Evolutionary conservation across 208 protist species (phyloP), one percentile per base, ranked within the genome.

Genomic region (Trypanosoma mega): DNA sequence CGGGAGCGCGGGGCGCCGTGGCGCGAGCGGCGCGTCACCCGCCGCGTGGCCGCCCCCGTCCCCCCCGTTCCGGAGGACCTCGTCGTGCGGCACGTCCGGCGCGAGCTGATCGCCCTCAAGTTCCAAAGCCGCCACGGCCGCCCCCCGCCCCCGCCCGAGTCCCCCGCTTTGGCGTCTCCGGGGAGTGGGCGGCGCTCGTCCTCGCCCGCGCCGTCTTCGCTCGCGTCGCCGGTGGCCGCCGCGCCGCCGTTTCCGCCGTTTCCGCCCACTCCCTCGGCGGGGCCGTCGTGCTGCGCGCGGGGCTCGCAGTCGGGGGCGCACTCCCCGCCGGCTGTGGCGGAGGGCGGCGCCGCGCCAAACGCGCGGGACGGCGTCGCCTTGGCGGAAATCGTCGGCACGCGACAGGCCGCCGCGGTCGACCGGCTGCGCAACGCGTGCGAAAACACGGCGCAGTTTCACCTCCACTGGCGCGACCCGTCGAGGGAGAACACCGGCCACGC

Each of bases 361-460:
- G 29, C 1, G 44, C 1, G 16, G 36, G 52, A 27, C 4, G 45
- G 23, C 3, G 7, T 29, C 37, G 50, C 50, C 31, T 37, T 66
- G 24, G 52, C 41, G 14, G 18, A 14, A 48, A 26, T 65, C 23
- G 68, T 65, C 23, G 61, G 68, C 12, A 1, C 14, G 2, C 59
- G 45, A 33, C 58, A 47, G 39, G 68, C 59, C 16, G 37, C 37
- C 16, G n/a, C 47, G 1, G 68, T 63, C 5, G 23, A 7, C 21
- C 57, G 59, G 44, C 12, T 74, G 31, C 52, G 53, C 41, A 63
- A 27, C 18, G 16, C 46, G 6, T 65, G 59, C 53, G 59, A 66
- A 29, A 63, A 62, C 27, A 68, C 61, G 30, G 52, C 46, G 0
- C 56, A 74, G 55, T 66, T 63, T 57, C 39, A 63, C 23, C 24